These are phyloP conservation scores for Leptomonas pyrrhocoris DNA, from an alignment of 208 protist species.

Conservation along the genomic window DNA sequence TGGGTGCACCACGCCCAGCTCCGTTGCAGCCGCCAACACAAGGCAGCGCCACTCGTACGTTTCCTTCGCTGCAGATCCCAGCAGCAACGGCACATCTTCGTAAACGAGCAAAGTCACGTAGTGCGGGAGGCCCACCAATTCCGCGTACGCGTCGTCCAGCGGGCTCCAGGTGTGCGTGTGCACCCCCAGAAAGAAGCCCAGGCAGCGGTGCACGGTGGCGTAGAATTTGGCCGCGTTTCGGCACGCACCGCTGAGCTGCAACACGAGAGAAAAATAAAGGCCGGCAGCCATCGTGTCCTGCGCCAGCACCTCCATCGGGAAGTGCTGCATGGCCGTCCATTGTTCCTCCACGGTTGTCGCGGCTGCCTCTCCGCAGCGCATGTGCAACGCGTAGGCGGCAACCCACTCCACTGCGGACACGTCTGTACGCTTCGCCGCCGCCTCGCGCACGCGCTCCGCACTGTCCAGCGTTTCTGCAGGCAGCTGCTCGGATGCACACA, in stretches of 20 bases:
- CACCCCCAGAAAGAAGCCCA: conserved; percentile 49
- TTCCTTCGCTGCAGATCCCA: conserved; percentile 30
- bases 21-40: conserved; percentile 49
- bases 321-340: conserved; percentile 10
- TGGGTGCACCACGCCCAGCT: conserved; percentile 71
- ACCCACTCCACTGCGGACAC: conserved; percentile 36
- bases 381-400: conserved; percentile 13
- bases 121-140: conserved; percentile 68
- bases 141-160: conserved; percentile 53
- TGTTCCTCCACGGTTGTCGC: not conserved
- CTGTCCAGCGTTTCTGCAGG: conserved; percentile 34
- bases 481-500: conserved; percentile 17
- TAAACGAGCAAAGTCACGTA: conserved; percentile 53
- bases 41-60: conserved; percentile 52
- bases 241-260: conserved; percentile 24
- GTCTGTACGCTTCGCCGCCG: not conserved
- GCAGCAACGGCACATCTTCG: conserved; percentile 46
- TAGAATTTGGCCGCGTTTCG: conserved; percentile 33
- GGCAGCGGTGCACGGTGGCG: conserved; percentile 32
- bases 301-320: conserved; percentile 29
- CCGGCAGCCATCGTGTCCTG: conserved; percentile 17
- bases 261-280: conserved; percentile 21
- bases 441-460: conserved; percentile 12
- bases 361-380: not conserved
- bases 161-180: conserved; percentile 68